phyloP scores from a whole-genome alignment of 441 rosid species.

The Erodium moschatum region DNA sequence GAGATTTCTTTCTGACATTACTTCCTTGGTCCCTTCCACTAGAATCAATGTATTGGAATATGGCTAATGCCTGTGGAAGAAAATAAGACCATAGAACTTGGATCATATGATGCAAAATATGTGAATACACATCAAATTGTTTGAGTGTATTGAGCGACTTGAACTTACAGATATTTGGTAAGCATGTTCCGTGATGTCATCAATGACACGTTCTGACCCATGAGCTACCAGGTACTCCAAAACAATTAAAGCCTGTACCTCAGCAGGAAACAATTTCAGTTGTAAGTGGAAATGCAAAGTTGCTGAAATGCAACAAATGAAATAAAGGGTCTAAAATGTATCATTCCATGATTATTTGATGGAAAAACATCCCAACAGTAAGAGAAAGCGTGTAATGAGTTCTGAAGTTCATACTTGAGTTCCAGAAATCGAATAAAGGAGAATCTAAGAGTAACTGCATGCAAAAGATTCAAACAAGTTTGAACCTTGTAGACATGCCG shows the following conservation, averaged over 20 bases:
- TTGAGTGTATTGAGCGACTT: background rate
- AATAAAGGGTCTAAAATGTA: background rate
- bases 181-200: conserved; percentile 80
- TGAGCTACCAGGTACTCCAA: conserved; percentile 91
- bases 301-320: background rate
- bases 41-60: conserved; percentile 91
- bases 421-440: conserved; percentile 7
- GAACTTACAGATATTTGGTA: conserved; percentile 80
- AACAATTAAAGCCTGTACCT: conserved; percentile 65
- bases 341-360: background rate
- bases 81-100: conserved; percentile 9
- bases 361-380: background rate
- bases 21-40: conserved; percentile 94
- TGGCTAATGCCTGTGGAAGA: conserved; percentile 58
- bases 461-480: conserved; percentile 4
- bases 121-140: background rate
- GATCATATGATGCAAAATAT: background rate
- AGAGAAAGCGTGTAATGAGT: background rate
- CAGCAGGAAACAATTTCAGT: background rate
- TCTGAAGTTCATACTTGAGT: background rate
- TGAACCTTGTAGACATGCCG: conserved; percentile 95
- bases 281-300: background rate
- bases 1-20: conserved; percentile 93
- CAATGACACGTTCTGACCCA: conserved; percentile 94
- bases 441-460: conserved; percentile 8